A percentile compares a stretch with the other conserved stretches of the same genome.
These are phyloP conservation scores for Arthrinium phaeospermum DNA, from an alignment of 2,329 filamentous ascomycete species.

Conservation along the genomic window DNA sequence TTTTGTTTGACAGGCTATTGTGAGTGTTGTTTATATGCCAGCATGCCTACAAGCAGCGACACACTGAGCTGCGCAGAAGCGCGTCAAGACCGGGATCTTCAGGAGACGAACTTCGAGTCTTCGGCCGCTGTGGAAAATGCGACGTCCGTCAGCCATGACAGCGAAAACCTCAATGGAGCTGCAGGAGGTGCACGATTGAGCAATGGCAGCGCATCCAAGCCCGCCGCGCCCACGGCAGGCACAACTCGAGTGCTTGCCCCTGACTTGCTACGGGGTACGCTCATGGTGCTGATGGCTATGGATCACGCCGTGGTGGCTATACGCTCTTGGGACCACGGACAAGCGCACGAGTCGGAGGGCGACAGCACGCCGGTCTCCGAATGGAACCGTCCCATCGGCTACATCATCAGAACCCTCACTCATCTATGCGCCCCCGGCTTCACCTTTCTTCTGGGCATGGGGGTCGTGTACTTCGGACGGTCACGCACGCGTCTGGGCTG, in stretches of 20 bases:
- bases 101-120: not conserved
- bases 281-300: conserved; percentile 52
- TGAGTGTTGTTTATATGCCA: not conserved
- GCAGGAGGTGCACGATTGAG: not conserved
- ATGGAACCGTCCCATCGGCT: conserved; percentile 47
- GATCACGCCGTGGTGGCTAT: conserved; percentile 48
- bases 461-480: conserved; percentile 50
- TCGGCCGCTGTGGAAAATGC: not conserved
- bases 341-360: conserved; percentile 41
- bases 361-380: conserved; percentile 42
- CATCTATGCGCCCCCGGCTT: conserved; percentile 54
- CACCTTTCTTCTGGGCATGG: conserved; percentile 52
- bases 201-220: not conserved
- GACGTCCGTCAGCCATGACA: not conserved
- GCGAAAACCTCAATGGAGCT: not conserved
- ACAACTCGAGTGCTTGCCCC: conserved; percentile 44
- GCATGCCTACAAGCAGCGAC: not conserved
- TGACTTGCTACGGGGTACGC: conserved; percentile 50
- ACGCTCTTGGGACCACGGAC: conserved; percentile 49
- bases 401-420: conserved; percentile 47
- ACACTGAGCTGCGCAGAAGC: not conserved
- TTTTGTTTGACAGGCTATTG: not conserved
- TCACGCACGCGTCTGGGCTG: conserved; percentile 48
- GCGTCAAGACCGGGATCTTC: not conserved
- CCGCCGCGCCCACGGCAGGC: not conserved